A percentile compares a stretch with the other conserved stretches of the same genome.
phyloP scores from a whole-genome alignment of 306 rosid genomes.

The Sechiopsis laciniata region DNA sequence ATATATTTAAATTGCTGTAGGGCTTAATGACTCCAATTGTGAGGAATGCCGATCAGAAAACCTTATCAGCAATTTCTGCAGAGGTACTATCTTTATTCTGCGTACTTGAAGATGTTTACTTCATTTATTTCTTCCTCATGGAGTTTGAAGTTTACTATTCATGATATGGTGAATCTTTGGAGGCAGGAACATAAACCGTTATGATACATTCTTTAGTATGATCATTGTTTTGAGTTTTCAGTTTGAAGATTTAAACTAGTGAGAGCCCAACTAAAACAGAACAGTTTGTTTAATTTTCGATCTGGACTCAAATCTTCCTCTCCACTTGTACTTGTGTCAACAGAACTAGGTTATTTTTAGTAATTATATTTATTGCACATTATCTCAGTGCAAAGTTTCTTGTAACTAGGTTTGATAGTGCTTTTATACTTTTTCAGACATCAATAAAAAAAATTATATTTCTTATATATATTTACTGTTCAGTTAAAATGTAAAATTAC shows the following conservation, averaged over 20 bases:
- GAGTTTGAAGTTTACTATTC: background rate
- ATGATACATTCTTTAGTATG: background rate
- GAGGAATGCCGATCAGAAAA: constrained; percentile 88
- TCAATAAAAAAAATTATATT: no score
- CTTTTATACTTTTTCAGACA: no score
- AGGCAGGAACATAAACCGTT: background rate
- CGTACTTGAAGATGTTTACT: constrained; percentile 16
- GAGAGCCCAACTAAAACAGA: background rate
- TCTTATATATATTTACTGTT: background rate
- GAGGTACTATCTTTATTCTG: constrained; percentile 50
- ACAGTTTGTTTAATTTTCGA: background rate
- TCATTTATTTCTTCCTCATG: constrained; percentile 6
- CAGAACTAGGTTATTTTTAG: background rate
- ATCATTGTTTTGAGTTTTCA: background rate
- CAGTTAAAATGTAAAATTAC: background rate
- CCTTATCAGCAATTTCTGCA: constrained; percentile 68
- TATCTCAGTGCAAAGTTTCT: no score
- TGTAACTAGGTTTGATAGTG: no score
- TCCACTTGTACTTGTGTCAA: background rate
- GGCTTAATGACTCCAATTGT: constrained; percentile 96
- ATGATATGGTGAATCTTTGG: background rate
- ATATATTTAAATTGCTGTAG: constrained; percentile 37
- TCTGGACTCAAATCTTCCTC: background rate
- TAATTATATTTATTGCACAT: background rate
- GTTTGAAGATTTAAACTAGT: background rate